Evolutionary conservation across 1,284 basidiomycete species (phyloP).

Genomic region (Austroboletus novae-zelandiae): DNA sequence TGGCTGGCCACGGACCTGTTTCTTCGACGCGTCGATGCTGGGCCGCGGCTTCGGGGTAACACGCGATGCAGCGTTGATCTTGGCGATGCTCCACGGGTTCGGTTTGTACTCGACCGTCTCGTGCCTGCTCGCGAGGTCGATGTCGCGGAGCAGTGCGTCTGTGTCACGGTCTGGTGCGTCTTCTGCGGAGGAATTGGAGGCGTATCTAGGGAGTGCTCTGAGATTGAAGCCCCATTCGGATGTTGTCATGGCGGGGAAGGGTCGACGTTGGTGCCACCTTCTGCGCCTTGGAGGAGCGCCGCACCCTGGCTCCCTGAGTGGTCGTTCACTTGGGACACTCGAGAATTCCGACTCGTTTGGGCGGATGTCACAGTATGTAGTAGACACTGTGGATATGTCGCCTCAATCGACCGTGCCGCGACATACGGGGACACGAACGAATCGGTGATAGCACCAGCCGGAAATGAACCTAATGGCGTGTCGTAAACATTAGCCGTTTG

Average conservation of each 20-base stretch:
- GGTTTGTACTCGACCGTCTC: slow-evolving; percentile 62
- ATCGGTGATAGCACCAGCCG: neutral
- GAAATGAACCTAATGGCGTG: neutral
- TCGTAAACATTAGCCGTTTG: neutral
- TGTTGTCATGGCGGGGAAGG: slow-evolving; percentile 2
- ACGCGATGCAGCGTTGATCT: slow-evolving; percentile 64
- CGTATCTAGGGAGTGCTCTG: slow-evolving; percentile 16
- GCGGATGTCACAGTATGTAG: no score
- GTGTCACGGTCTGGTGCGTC: slow-evolving; percentile 22
- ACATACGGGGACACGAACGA: neutral
- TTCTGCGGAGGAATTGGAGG: slow-evolving; percentile 24
- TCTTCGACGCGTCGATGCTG: slow-evolving; percentile 32
- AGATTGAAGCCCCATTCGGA: slow-evolving; percentile 35
- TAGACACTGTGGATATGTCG: no score
- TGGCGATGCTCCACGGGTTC: slow-evolving; percentile 75
- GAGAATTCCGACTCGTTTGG: no score
- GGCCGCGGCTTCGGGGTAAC: neutral
- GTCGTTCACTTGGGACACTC: no score
- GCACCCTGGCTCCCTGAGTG: no score
- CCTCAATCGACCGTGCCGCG: no score
- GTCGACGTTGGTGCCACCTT: slow-evolving; percentile 1
- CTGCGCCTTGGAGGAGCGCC: no score
- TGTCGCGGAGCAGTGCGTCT: slow-evolving; percentile 40
- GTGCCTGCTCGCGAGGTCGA: slow-evolving; percentile 57
- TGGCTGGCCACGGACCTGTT: slow-evolving; percentile 5